These are phyloP conservation scores for Cadophora sp. DNA, from an alignment of 2,329 filamentous ascomycete species.

Conservation along the genomic window DNA sequence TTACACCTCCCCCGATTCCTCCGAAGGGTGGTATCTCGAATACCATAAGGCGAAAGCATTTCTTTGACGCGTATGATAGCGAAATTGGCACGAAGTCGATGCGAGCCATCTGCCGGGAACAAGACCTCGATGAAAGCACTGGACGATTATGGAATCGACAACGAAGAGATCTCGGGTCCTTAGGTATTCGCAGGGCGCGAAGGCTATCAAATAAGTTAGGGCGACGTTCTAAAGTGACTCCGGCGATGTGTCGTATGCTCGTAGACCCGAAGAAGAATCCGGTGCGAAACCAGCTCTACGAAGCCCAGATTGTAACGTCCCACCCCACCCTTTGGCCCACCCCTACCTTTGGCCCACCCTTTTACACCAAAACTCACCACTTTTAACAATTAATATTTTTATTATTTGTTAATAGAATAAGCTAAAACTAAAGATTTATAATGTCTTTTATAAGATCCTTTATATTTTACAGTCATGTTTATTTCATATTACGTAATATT, in stretches of 20 bases:
- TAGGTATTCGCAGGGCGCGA: not conserved
- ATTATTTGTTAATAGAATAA: no score
- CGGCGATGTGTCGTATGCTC: slow-evolving; percentile 13
- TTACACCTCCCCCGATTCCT: not conserved
- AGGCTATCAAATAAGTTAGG: slow-evolving; percentile 6
- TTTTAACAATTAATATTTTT: no score
- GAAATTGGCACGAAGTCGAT: not conserved
- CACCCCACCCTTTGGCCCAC: no score
- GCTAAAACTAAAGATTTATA: no score
- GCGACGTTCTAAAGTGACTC: not conserved
- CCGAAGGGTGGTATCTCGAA: not conserved
- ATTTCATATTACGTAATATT: no score
- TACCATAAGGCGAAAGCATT: not conserved
- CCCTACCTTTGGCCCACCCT: no score
- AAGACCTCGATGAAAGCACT: not conserved
- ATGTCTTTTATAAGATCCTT: no score
- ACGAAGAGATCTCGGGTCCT: not conserved
- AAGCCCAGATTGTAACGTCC: slow-evolving; percentile 27
- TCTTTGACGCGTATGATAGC: not conserved
- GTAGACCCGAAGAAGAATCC: slow-evolving; percentile 15
- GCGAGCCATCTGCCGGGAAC: not conserved
- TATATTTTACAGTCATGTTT: no score
- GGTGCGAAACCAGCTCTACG: slow-evolving; percentile 19
- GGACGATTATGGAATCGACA: not conserved
- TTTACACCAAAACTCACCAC: no score